Percentiles rank a stretch among this genome's conserved stretches.
Conservation (phyloP, 1,284 basidiomycete genomes). For the Cryptococcus sp. region DNA sequence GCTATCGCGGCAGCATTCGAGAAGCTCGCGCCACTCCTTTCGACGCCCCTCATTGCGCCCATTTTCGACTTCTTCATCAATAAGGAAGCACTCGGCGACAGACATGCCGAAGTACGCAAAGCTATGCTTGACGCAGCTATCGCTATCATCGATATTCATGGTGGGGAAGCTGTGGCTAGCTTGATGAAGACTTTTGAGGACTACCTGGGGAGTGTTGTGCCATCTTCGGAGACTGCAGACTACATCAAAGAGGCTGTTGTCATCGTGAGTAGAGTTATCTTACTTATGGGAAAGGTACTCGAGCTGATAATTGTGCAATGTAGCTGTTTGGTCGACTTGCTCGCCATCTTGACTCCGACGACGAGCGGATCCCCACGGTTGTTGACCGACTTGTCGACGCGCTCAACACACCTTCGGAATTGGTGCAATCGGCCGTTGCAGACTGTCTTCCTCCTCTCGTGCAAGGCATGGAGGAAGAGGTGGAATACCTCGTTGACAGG, state of each 20-base stretch:
- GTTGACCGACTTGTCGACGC: constrained; percentile 89
- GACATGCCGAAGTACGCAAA: constrained; percentile 75
- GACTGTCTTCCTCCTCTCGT: constrained; percentile 91
- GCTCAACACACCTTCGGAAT: constrained; percentile 90
- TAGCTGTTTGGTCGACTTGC: constrained; percentile 87
- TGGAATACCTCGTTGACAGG: constrained; percentile 71
- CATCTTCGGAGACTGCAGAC: constrained; percentile 73
- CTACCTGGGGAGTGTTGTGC: constrained; percentile 66
- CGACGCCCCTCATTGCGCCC: constrained; percentile 66
- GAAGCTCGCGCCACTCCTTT: constrained; percentile 69
- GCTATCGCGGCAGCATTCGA: constrained; percentile 75
- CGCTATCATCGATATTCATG: constrained; percentile 80
- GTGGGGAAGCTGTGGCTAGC: constrained; percentile 68
- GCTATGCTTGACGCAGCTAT: constrained; percentile 86
- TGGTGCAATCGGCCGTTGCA: constrained; percentile 94
- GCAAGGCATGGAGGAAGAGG: constrained; percentile 63
- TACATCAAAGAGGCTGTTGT: constrained; percentile 93
- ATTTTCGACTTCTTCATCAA: constrained; percentile 88
- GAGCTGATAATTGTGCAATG: constrained; percentile 3
- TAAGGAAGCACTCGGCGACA: constrained; percentile 85
- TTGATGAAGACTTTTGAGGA: constrained; percentile 85
- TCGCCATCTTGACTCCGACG: constrained; percentile 76
- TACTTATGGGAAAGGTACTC: background rate
- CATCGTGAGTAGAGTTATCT: constrained; percentile 56
- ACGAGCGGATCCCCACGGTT: constrained; percentile 76